Evolutionary conservation across 1,284 basidiomycete genomes (phyloP), one percentile per base, ranked within the genome.

Genomic region (Cystobasidiaceae sp.): DNA sequence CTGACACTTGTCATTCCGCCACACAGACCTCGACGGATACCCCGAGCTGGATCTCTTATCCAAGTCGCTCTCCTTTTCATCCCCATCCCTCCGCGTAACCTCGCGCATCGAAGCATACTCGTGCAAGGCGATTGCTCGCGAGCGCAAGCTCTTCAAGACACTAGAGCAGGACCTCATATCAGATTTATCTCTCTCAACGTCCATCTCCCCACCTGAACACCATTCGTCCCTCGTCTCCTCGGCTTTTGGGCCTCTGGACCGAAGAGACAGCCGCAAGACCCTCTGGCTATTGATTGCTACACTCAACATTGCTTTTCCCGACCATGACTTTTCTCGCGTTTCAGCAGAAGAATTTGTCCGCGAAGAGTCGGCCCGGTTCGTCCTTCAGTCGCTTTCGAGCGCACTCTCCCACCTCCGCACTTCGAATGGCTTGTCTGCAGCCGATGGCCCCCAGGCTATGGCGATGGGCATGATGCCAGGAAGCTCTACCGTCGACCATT

Each of bases 41-140:
- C 71, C 72, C 27, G 75, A 76, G 66, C 74, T 76, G 21, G 72
- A 74, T 39, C 68, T 73, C 33, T 69, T 76, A 23, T 75, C 74
- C 32, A 69, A 70, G 28, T 72, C 73, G 17, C 62, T 76, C 48
- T 73, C 71, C 49, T 71, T 72, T 54, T 67, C 67, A 39, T 70
- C 69, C 30, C 67, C 72, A 37, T 70, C 69, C 23, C 46, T 70
- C 68, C 76, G 86, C 28, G 90, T 97, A 19, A 86, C 90, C 77
- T 93, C 91, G 39, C 86, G 93, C 71, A 86, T 98, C 77, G 94
- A 98, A 78, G 93, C 92, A 0, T 98, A 97, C 81, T 92, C 89
- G 72, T 94, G 92, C 84, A 98, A 98, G 83, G 89, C 93, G 74
- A 88, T 97, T 78, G 90, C 90, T 71, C 89, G 90, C 75, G 96